These are phyloP conservation scores for Chrysophaeum taylorii DNA, from an alignment of 352 stramenopile species.

Conservation along the genomic window DNA sequence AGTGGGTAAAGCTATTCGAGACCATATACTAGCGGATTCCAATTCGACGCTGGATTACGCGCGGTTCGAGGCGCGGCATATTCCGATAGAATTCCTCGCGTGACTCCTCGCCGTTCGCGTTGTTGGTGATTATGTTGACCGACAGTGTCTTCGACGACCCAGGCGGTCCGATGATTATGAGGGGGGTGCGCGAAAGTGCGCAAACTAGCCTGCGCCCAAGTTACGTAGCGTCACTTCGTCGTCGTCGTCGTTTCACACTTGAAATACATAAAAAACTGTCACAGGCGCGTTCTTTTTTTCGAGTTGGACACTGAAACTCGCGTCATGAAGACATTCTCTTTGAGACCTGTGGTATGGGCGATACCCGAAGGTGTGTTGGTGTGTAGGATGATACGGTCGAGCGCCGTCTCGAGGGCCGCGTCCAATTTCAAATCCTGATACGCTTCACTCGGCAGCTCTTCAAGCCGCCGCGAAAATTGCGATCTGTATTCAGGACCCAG, in stretches of 20 bases:
- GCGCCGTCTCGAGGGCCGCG: constrained; percentile 22
- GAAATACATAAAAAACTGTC: too few species aligned
- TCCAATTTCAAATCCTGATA: constrained; percentile 19
- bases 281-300: too few species aligned
- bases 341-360: constrained; percentile 35
- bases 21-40: too few species aligned
- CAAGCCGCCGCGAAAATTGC: constrained; percentile 24
- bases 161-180: constrained; percentile 45
- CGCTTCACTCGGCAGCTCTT: constrained; percentile 26
- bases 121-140: constrained; percentile 37
- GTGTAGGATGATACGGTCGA: constrained; percentile 22
- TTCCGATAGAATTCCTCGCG: constrained; percentile 27
- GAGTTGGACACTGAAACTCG: too few species aligned
- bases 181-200: constrained; percentile 32
- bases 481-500: constrained; percentile 25
- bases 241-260: too few species aligned
- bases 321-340: constrained; percentile 48
- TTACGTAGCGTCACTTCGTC: too few species aligned
- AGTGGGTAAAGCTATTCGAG: too few species aligned
- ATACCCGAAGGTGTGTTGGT: constrained; percentile 38
- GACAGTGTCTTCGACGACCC: constrained; percentile 41
- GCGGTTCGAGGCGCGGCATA: constrained; percentile 28
- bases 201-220: too few species aligned
- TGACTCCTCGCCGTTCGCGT: constrained; percentile 39
- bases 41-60: too few species aligned